Evolutionary conservation across 2,329 filamentous ascomycete species (phyloP).

Genomic region (Arthrinium phaeospermum): DNA sequence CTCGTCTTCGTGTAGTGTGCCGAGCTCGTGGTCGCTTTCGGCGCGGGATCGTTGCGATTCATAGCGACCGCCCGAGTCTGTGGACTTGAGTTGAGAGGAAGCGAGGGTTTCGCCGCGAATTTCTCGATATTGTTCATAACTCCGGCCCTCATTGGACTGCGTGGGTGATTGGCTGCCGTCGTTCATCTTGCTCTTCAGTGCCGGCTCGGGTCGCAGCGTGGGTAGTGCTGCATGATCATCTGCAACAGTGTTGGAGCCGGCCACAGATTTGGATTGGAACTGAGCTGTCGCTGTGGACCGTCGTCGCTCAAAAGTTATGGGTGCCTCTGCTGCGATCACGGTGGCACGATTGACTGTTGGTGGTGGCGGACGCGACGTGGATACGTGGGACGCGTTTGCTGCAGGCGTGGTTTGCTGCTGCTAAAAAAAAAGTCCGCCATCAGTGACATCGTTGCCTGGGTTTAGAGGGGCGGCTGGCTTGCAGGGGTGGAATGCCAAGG

Average conservation of each 20-base stretch:
- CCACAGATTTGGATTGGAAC: neutral
- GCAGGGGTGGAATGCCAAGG: neutral
- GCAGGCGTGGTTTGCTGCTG: neutral
- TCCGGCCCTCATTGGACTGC: constrained; percentile 61
- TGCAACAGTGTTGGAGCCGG: neutral
- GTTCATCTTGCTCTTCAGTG: constrained; percentile 42
- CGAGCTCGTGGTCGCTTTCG: constrained; percentile 32
- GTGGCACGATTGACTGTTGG: neutral
- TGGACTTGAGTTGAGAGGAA: constrained; percentile 33
- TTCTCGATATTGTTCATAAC: constrained; percentile 54
- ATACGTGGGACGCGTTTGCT: neutral
- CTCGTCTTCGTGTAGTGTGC: constrained; percentile 52
- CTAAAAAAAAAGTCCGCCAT: neutral
- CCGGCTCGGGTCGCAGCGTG: neutral
- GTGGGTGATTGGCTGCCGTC: constrained; percentile 60
- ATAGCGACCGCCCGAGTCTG: constrained; percentile 36
- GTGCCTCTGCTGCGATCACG: constrained; percentile 1
- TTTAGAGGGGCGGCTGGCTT: neutral
- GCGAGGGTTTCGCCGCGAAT: constrained; percentile 19
- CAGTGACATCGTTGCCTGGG: constrained; percentile 14
- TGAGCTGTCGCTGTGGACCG: neutral
- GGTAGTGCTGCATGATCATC: neutral
- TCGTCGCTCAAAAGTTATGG: neutral
- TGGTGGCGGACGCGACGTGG: constrained; percentile 11
- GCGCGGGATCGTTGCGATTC: constrained; percentile 31